These are phyloP conservation scores for Dimocarpus longan DNA, from an alignment of 345 rosid species.

Conservation along the genomic window DNA sequence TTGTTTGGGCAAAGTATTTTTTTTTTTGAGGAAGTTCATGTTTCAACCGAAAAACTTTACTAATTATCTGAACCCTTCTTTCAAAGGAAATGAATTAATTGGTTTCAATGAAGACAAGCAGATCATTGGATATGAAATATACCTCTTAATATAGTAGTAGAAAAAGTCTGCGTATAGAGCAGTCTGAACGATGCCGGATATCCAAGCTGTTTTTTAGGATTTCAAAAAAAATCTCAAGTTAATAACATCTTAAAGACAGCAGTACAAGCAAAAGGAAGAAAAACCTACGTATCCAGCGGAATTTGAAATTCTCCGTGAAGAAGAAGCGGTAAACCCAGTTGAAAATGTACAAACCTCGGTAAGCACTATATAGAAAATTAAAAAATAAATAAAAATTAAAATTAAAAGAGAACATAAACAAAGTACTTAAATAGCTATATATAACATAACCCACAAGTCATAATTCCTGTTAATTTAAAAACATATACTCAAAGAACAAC, in stretches of 20 bases:
- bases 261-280: conserved; percentile 2
- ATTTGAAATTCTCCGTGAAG: conserved; percentile 24
- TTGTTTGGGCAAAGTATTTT: background rate
- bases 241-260: background rate
- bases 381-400: background rate
- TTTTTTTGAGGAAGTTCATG: background rate
- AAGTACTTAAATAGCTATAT: background rate
- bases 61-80: background rate
- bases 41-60: background rate
- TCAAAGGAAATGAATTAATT: background rate
- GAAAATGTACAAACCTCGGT: conserved; percentile 48
- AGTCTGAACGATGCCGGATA: conserved; percentile 52
- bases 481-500: background rate
- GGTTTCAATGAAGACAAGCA: background rate
- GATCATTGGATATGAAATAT: background rate
- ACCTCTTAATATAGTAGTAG: conserved; percentile 54
- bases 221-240: background rate
- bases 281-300: conserved; percentile 48
- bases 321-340: conserved; percentile 54
- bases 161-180: conserved; percentile 52
- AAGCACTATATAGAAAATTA: conserved; percentile 32
- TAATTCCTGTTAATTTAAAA: background rate
- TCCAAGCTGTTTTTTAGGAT: conserved; percentile 42
- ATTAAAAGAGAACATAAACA: background rate
- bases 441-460: background rate